Conservation (phyloP, 495 filamentous ascomycete genomes). For the Aspergillus steynii region DNA sequence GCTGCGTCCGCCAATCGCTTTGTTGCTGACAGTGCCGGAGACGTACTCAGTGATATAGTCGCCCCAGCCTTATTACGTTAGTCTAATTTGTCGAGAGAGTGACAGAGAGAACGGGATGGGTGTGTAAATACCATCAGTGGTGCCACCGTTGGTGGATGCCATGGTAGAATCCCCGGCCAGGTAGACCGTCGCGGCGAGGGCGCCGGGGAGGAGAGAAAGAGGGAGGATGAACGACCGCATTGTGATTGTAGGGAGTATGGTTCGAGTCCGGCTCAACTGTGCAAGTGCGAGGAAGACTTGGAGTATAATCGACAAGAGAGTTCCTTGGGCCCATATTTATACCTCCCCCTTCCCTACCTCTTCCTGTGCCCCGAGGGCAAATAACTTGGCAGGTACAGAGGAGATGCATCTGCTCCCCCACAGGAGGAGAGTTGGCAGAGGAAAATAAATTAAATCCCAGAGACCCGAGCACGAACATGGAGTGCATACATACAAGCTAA, state of each 20-base stretch:
- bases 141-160: conserved; percentile 43
- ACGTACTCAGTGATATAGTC: conserved; percentile 53
- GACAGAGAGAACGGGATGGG: background rate
- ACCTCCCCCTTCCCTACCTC: background rate
- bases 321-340: background rate
- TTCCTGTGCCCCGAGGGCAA: too few species aligned
- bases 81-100: background rate
- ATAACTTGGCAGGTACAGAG: background rate
- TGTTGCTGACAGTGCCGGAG: conserved; percentile 51
- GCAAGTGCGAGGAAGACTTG: background rate
- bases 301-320: background rate
- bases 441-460: background rate
- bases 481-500: background rate
- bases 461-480: background rate
- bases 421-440: background rate
- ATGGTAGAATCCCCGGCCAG: conserved; percentile 60
- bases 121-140: conserved; percentile 26
- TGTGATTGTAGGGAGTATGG: background rate
- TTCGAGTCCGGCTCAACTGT: background rate
- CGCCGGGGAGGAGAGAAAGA: conserved; percentile 26
- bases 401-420: background rate
- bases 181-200: conserved; percentile 44
- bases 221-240: conserved; percentile 30
- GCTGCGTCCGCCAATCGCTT: conserved; percentile 58
- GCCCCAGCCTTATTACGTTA: conserved; percentile 54